Base-by-base conservation (phyloP, 2,329 filamentous ascomycete species). In the Amphichorda felina region DNA sequence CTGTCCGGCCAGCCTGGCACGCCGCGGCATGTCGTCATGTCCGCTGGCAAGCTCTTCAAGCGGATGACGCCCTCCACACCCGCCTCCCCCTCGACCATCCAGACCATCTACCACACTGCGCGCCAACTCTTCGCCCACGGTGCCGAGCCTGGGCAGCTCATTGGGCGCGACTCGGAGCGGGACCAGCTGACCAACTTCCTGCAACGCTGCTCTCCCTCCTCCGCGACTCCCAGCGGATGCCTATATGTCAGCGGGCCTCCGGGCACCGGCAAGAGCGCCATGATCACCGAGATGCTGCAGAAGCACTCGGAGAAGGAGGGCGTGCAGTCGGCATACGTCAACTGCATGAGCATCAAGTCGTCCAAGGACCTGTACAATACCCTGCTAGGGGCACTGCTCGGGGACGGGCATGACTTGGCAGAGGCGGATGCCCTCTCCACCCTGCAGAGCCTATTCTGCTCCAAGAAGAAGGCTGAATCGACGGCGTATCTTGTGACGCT, bases 291-390 rank as follows among this genome's bases (percentile, higher is more conserved):
- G 52, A 74, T 94, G 34, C 82, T 82, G 33, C 63, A 74, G 33
- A 66, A 75, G 30, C 59, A 80, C 33, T 61, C 63, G 9, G 52
- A 61, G 4, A 61, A 63, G 24, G 61, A 68, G 13, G 56, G 63
- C 4, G 64, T 91, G 36, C 77, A 75, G 48, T 77, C 79, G 36
- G 78, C 79, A 3, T 89, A 88, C 50, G 72, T 98, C 66, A 98
- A 98, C 55, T 98, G 91, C 60, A 95, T 95, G 79, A 94, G 88
- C 58, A 79, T 95, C 58, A 93, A 91, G 50, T 85, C 78, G 24
- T 84, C 87, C 2, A 79, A 77, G 44, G 88, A 95, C 51, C 69
- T 98, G 16, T 94, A 93, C 57, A 70, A 72, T 42, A 88, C 80
- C 15, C 64, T 98, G 14, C 60, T 89, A 10, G 78, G 84, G 37